Conservation (phyloP, 2,329 filamentous ascomycete species). For the Epichloe hybrida region DNA sequence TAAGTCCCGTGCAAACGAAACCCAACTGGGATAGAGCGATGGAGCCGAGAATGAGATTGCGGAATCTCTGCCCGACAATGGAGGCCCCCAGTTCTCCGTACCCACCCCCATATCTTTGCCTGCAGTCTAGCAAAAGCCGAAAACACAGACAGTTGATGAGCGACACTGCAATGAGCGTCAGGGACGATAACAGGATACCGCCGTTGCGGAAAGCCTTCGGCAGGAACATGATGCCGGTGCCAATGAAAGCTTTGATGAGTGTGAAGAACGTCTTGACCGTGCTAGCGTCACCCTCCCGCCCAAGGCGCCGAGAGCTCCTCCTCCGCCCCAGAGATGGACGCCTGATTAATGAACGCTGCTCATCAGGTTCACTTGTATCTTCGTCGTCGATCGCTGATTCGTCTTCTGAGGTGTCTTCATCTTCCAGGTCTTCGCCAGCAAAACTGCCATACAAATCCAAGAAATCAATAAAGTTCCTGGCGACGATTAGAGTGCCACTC, state of each 20-base stretch:
- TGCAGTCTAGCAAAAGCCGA: conserved; percentile 55
- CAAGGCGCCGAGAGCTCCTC: conserved; percentile 32
- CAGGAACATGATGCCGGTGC: conserved; percentile 71
- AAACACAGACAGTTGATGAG: conserved; percentile 57
- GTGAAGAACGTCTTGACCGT: conserved; percentile 68
- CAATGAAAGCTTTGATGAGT: conserved; percentile 64
- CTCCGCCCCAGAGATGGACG: conserved; percentile 31
- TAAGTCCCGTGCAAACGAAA: conserved; percentile 65
- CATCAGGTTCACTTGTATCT: conserved; percentile 26
- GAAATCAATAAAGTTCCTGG: conserved; percentile 61
- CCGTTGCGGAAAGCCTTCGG: conserved; percentile 70
- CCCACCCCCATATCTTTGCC: conserved; percentile 49
- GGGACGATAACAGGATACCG: conserved; percentile 59
- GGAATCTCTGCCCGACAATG: conserved; percentile 49
- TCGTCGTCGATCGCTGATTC: conserved; percentile 40
- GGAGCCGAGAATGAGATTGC: conserved; percentile 52
- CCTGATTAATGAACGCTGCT: conserved; percentile 42
- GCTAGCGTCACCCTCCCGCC: conserved; percentile 45
- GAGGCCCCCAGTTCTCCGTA: conserved; percentile 61
- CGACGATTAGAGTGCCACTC: conserved; percentile 36
- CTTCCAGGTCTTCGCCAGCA: conserved; percentile 55
- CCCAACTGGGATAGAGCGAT: conserved; percentile 64
- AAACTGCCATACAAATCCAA: conserved; percentile 65
- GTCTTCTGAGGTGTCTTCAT: conserved; percentile 36
- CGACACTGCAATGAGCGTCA: conserved; percentile 53